Conservation (phyloP, 495 filamentous ascomycete species). For the Achaetomiella virescens region DNA sequence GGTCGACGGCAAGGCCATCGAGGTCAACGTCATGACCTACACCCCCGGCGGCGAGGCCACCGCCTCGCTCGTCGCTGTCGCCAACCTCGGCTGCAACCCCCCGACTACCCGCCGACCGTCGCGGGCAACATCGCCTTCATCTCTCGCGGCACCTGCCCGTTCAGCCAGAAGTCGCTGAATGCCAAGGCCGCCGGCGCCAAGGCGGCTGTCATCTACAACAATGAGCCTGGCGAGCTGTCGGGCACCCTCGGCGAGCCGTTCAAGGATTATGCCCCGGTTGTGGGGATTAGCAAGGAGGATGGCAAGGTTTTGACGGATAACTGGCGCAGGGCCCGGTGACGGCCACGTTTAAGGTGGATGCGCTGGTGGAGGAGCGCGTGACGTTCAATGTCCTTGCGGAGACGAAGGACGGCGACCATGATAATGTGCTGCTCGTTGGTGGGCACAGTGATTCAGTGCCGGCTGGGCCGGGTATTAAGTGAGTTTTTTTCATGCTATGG, state of each 20-base stretch:
- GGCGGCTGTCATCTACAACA: conserved; percentile 62
- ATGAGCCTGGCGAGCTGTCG: conserved; percentile 44
- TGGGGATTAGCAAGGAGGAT: conserved; percentile 47
- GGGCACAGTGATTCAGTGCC: conserved; percentile 65
- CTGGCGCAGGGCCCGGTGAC: conserved; percentile 32
- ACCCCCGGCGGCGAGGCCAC: conserved; percentile 41
- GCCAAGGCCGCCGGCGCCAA: conserved; percentile 56
- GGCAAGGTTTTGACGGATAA: conserved; percentile 42
- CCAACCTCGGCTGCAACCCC: conserved; percentile 51
- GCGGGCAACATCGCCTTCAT: conserved; percentile 56
- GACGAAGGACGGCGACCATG: conserved; percentile 57
- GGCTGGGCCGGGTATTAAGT: conserved; percentile 47
- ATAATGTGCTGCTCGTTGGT: conserved; percentile 58
- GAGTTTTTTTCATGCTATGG: background rate
- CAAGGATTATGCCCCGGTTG: conserved; percentile 45
- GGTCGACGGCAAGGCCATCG: conserved; percentile 26
- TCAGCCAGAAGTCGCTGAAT: conserved; percentile 52
- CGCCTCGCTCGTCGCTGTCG: conserved; percentile 39
- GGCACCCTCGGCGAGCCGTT: conserved; percentile 51
- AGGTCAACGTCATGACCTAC: conserved; percentile 33
- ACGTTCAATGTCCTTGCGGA: conserved; percentile 65
- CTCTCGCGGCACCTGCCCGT: conserved; percentile 55
- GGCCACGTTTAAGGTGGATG: conserved; percentile 25
- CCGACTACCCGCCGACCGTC: conserved; percentile 51
- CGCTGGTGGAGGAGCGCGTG: conserved; percentile 41